Evolutionary conservation across 148 eudicot genomes (phyloP).

Genomic region (Fagopyrum homotropicum): DNA sequence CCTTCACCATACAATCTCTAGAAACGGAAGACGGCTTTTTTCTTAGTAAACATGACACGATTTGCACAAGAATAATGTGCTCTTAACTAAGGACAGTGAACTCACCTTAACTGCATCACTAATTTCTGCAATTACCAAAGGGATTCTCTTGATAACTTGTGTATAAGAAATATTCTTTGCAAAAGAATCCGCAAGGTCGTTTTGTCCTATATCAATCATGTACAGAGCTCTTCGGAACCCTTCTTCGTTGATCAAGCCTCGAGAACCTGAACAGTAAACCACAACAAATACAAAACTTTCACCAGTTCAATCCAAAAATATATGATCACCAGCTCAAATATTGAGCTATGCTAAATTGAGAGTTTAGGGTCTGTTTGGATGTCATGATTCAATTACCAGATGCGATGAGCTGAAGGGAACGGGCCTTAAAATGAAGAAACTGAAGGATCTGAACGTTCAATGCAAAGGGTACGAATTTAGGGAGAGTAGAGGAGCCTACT

Average conservation of each 20-base stretch:
- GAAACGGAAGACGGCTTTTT: not conserved
- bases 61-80: not conserved
- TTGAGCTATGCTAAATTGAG: too few species aligned
- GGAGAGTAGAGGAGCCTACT: slow-evolving; percentile 70
- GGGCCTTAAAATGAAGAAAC: slow-evolving; percentile 62
- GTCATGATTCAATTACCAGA: slow-evolving; percentile 25
- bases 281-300: too few species aligned
- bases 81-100: not conserved
- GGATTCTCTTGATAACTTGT: slow-evolving; percentile 62
- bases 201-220: slow-evolving; percentile 93
- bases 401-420: slow-evolving; percentile 57
- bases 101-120: slow-evolving; percentile 65
- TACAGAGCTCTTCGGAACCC: slow-evolving; percentile 64
- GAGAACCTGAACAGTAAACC: slow-evolving; percentile 26
- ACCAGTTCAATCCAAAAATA: too few species aligned
- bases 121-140: slow-evolving; percentile 57
- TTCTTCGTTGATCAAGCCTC: slow-evolving; percentile 30
- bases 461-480: slow-evolving; percentile 55
- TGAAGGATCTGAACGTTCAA: slow-evolving; percentile 71
- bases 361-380: too few species aligned
- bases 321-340: too few species aligned
- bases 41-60: not conserved
- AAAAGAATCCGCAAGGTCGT: slow-evolving; percentile 73
- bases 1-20: slow-evolving; percentile 51
- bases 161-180: slow-evolving; percentile 50